phyloP scores from a whole-genome alignment of 345 rosid genomes.

The Litchi chinensis region DNA sequence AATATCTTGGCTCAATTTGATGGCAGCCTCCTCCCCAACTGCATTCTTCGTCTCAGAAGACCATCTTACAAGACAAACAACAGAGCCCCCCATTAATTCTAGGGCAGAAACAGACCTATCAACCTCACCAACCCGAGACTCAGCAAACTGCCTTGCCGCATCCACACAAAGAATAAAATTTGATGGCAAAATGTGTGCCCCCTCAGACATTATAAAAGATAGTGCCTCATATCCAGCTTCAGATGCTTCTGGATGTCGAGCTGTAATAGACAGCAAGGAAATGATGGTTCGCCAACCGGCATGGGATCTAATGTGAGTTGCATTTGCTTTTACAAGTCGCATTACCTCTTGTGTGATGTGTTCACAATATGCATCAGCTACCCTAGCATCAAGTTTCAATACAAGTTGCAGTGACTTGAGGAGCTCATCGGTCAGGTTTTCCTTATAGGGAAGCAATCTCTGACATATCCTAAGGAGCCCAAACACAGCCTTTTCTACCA shows the following conservation, averaged over 20 bases:
- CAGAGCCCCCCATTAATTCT: constrained; percentile 69
- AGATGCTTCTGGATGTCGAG: constrained; percentile 83
- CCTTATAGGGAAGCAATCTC: constrained; percentile 76
- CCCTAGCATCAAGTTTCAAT: constrained; percentile 75
- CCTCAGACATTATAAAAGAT: constrained; percentile 65
- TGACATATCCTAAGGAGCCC: constrained; percentile 76
- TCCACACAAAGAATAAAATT: constrained; percentile 68
- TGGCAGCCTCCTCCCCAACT: constrained; percentile 48
- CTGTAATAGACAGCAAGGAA: constrained; percentile 67
- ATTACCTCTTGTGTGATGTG: constrained; percentile 74
- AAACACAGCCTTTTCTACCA: constrained; percentile 74
- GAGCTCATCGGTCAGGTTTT: constrained; percentile 71
- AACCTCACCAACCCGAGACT: constrained; percentile 61
- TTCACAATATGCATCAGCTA: constrained; percentile 79
- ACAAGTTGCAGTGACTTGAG: constrained; percentile 70
- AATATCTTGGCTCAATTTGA: constrained; percentile 53
- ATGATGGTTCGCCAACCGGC: constrained; percentile 69
- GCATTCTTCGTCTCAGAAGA: constrained; percentile 53
- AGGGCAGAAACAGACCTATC: constrained; percentile 59
- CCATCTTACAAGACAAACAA: constrained; percentile 70
- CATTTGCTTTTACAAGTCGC: constrained; percentile 71
- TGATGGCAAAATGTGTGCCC: constrained; percentile 59
- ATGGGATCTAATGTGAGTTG: constrained; percentile 65
- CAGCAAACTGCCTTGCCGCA: constrained; percentile 85
- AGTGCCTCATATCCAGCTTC: constrained; percentile 67